Evolutionary conservation across 2,329 filamentous ascomycete genomes (phyloP).

Genomic region (Venturia pyrina): DNA sequence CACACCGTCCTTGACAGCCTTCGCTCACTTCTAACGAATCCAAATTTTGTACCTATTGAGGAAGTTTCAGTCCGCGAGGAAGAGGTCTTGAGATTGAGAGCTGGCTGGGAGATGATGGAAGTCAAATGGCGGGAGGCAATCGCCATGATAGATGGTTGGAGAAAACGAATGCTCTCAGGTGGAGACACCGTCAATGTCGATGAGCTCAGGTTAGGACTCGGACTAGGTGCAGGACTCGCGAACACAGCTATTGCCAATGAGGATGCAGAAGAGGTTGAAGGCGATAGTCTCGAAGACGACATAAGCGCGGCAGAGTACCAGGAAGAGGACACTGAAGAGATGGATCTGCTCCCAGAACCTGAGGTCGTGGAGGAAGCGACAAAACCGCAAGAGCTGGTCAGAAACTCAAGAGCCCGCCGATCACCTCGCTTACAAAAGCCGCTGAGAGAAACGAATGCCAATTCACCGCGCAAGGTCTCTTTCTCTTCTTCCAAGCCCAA

Average conservation of each 20-base stretch:
- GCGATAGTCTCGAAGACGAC: constrained; percentile 2
- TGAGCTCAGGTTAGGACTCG: constrained; percentile 50
- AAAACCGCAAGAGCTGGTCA: constrained; percentile 14
- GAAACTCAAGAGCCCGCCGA: constrained; percentile 22
- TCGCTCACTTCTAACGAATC: constrained; percentile 77
- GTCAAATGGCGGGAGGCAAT: constrained; percentile 82
- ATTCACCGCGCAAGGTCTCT: constrained; percentile 29
- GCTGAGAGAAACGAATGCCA: constrained; percentile 26
- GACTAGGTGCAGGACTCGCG: constrained; percentile 41
- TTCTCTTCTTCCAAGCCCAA: constrained; percentile 18
- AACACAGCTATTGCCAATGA: background rate
- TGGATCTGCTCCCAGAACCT: background rate
- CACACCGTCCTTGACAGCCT: constrained; percentile 72
- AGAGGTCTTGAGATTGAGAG: constrained; percentile 72
- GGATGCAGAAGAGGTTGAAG: background rate
- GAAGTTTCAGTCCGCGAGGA: constrained; percentile 89
- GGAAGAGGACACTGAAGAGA: constrained; percentile 3
- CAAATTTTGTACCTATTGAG: constrained; percentile 90
- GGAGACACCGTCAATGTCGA: constrained; percentile 57
- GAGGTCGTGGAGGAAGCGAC: constrained; percentile 7
- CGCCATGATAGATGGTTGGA: constrained; percentile 84
- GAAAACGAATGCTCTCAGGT: constrained; percentile 63
- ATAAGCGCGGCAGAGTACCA: background rate
- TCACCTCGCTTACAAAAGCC: constrained; percentile 16
- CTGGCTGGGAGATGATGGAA: constrained; percentile 92